These are phyloP conservation scores for Ustilago xerochloae DNA, from an alignment of 1,284 basidiomycete genomes.

Conservation along the genomic window DNA sequence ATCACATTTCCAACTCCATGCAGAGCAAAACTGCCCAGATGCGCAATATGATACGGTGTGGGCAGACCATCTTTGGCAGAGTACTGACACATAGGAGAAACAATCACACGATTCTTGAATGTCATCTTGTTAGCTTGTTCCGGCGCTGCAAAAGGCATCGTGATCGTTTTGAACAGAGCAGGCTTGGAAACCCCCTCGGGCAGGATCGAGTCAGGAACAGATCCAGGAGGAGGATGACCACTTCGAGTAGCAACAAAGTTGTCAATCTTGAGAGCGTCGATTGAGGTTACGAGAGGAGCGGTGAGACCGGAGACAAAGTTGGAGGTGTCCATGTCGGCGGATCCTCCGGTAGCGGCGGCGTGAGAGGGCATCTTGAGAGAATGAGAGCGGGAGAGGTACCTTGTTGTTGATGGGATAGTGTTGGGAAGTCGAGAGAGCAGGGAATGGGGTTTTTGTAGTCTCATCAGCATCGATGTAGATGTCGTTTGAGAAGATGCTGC, in stretches of 20 bases:
- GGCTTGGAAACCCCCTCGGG: slow-evolving; percentile 52
- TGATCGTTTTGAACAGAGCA: slow-evolving; percentile 49
- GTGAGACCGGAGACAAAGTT: slow-evolving; percentile 46
- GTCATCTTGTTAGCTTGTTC: slow-evolving; percentile 21
- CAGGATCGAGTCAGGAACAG: slow-evolving; percentile 52
- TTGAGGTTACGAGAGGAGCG: slow-evolving; percentile 23
- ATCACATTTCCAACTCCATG: slow-evolving; percentile 64
- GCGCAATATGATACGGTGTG: slow-evolving; percentile 63
- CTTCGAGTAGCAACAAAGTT: slow-evolving; percentile 37
- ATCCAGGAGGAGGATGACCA: slow-evolving; percentile 54
- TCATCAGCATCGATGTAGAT: background rate
- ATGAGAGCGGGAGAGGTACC: background rate
- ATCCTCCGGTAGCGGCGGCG: slow-evolving; percentile 1
- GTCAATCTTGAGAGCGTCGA: slow-evolving; percentile 39
- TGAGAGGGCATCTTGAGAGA: slow-evolving; percentile 13
- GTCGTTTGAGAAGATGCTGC: background rate
- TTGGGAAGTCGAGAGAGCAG: background rate
- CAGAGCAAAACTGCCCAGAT: slow-evolving; percentile 63
- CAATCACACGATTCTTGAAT: slow-evolving; percentile 61
- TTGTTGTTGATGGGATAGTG: background rate
- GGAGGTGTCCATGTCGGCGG: slow-evolving; percentile 33
- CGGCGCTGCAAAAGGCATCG: slow-evolving; percentile 38
- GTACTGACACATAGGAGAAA: slow-evolving; percentile 65
- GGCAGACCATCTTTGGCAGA: slow-evolving; percentile 59
- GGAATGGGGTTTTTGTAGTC: background rate